phyloP scores from a whole-genome alignment of 805 yeast species.

The Candida nemodendra region DNA sequence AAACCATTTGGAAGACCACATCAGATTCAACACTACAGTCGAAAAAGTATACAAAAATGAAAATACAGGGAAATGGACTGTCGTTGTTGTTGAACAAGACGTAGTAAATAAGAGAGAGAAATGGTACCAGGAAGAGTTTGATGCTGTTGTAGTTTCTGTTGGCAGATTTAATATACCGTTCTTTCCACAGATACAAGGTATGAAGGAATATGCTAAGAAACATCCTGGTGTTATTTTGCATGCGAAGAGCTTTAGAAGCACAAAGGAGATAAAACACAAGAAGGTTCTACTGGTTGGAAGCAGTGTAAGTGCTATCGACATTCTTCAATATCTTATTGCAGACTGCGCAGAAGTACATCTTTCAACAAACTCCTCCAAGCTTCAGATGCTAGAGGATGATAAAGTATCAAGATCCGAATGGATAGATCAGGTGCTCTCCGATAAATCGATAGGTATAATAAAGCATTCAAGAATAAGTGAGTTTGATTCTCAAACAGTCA shows the following conservation, averaged over 20 bases:
- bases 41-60: slow-evolving; percentile 29
- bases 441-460: slow-evolving; percentile 28
- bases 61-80: slow-evolving; percentile 3
- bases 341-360: slow-evolving; percentile 20
- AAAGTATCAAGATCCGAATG: slow-evolving; percentile 31
- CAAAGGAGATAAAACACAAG: slow-evolving; percentile 28
- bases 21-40: slow-evolving; percentile 36
- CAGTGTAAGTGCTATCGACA: slow-evolving; percentile 68
- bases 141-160: slow-evolving; percentile 40
- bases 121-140: slow-evolving; percentile 43
- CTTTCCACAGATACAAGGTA: slow-evolving; percentile 36
- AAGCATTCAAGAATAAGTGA: slow-evolving; percentile 38
- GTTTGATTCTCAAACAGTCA: slow-evolving; percentile 35
- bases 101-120: slow-evolving; percentile 19
- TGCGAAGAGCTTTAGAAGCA: slow-evolving; percentile 30
- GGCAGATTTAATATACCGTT: slow-evolving; percentile 43
- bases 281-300: slow-evolving; percentile 34
- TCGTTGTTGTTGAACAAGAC: slow-evolving; percentile 2
- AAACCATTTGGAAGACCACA: slow-evolving; percentile 30
- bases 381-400: slow-evolving; percentile 24
- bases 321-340: slow-evolving; percentile 41
- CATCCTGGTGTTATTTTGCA: slow-evolving; percentile 32
- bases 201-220: slow-evolving; percentile 30
- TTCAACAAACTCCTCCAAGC: slow-evolving; percentile 10
- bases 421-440: slow-evolving; percentile 39